These are phyloP conservation scores for Diutina scorzettiae DNA, from an alignment of 1,139 yeast genomes.

Conservation along the genomic window DNA sequence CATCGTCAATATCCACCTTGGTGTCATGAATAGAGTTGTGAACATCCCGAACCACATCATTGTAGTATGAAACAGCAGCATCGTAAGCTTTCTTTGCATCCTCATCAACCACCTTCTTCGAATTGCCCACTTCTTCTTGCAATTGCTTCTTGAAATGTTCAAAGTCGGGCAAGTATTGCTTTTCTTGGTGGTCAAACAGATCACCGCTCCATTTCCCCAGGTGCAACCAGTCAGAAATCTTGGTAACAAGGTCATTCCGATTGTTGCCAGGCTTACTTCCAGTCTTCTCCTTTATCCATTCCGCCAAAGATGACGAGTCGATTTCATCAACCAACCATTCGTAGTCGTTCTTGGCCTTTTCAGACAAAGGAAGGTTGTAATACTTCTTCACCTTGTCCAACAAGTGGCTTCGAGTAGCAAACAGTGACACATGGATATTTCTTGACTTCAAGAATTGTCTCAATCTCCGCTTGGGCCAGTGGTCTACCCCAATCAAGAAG, in stretches of 20 bases:
- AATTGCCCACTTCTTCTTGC: constrained; percentile 6
- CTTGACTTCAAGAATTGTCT: constrained; percentile 41
- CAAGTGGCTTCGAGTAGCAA: constrained; percentile 34
- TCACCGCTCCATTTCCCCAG: neutral
- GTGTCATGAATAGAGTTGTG: constrained; percentile 14
- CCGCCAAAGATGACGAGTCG: constrained; percentile 14
- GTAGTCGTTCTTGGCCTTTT: constrained; percentile 7
- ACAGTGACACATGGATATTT: constrained; percentile 32
- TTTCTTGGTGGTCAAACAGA: constrained; percentile 11
- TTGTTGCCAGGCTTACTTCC: constrained; percentile 9
- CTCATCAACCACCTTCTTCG: constrained; percentile 14
- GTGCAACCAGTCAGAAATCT: neutral
- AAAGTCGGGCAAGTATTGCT: constrained; percentile 14
- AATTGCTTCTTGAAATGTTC: constrained; percentile 13
- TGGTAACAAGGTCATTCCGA: neutral
- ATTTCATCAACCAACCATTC: constrained; percentile 15
- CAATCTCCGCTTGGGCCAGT: constrained; percentile 38
- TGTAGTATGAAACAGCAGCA: constrained; percentile 29
- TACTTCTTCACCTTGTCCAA: constrained; percentile 34
- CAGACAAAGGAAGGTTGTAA: constrained; percentile 18
- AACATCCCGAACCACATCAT: constrained; percentile 22
- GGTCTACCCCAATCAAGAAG: constrained; percentile 31
- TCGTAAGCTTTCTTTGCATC: constrained; percentile 13
- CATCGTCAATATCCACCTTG: constrained; percentile 13
- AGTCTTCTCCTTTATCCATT: constrained; percentile 17